phyloP scores from a whole-genome alignment of 768 basidiomycete genomes.

The Tulasnella sp. region DNA sequence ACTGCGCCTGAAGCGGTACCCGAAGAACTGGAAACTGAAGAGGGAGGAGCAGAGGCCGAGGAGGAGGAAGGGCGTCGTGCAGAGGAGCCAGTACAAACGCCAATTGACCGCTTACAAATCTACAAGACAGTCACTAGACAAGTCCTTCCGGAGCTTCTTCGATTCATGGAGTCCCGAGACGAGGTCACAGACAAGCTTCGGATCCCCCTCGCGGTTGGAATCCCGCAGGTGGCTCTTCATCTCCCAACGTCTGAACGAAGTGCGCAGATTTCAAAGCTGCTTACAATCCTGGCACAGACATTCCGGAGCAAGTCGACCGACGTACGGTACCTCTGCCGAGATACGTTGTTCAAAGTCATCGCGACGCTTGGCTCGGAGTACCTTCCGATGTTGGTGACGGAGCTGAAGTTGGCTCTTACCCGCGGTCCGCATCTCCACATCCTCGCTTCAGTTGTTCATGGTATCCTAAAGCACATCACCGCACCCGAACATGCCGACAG shows the following conservation, averaged over 20 bases:
- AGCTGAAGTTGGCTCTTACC: constrained; percentile 70
- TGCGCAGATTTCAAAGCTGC: constrained; percentile 57
- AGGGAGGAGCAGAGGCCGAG: constrained; percentile 15
- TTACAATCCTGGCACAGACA: constrained; percentile 81
- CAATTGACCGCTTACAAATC: constrained; percentile 29
- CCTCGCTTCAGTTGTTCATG: constrained; percentile 72
- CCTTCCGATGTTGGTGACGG: constrained; percentile 60
- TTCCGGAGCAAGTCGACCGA: constrained; percentile 92
- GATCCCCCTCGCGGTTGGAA: constrained; percentile 79
- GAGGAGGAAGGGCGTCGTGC: constrained; percentile 17
- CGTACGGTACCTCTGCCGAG: constrained; percentile 74
- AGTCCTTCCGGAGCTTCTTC: constrained; percentile 68
- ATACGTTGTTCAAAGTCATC: constrained; percentile 71
- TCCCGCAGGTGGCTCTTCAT: constrained; percentile 71
- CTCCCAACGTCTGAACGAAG: constrained; percentile 55
- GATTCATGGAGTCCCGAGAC: constrained; percentile 73
- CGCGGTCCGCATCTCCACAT: constrained; percentile 94
- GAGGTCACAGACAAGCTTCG: constrained; percentile 75
- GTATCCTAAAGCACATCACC: constrained; percentile 72
- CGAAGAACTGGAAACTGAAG: constrained; percentile 20
- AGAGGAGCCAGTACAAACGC: constrained; percentile 16
- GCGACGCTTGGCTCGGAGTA: constrained; percentile 60
- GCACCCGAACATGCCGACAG: constrained; percentile 39
- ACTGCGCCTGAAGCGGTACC: constrained; percentile 17
- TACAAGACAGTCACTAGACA: constrained; percentile 47